Evolutionary conservation across 495 filamentous ascomycete species (phyloP).

Genomic region (Talaromyces ruber): DNA sequence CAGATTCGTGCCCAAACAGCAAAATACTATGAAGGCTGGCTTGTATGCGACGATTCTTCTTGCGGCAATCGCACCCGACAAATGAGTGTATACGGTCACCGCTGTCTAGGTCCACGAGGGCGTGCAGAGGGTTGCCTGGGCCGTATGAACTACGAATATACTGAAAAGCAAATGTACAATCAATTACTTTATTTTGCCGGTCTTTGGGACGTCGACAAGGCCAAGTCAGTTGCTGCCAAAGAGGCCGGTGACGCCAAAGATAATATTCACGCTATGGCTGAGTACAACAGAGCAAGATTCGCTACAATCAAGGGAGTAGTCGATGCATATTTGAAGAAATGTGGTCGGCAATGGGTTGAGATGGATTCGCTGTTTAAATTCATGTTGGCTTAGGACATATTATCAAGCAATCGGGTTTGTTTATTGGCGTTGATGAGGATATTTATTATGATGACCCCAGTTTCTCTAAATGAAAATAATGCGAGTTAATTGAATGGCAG

Average conservation of each 20-base stretch:
- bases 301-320: slow-evolving; percentile 67
- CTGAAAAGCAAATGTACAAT: slow-evolving; percentile 87
- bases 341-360: slow-evolving; percentile 89
- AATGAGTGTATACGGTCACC: slow-evolving; percentile 83
- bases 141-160: slow-evolving; percentile 77
- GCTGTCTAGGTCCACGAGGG: slow-evolving; percentile 80
- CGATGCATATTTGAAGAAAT: slow-evolving; percentile 82
- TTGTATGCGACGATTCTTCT: slow-evolving; percentile 78
- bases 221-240: slow-evolving; percentile 42
- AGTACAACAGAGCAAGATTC: slow-evolving; percentile 73
- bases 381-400: slow-evolving; percentile 29
- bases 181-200: slow-evolving; percentile 82
- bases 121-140: slow-evolving; percentile 78
- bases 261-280: slow-evolving; percentile 59
- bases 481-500: neutral
- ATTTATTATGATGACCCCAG: neutral
- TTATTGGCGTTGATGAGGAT: neutral
- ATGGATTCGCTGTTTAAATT: slow-evolving; percentile 88
- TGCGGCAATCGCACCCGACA: slow-evolving; percentile 86
- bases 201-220: slow-evolving; percentile 86
- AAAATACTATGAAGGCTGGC: slow-evolving; percentile 85
- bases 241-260: slow-evolving; percentile 43
- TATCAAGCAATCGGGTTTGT: neutral
- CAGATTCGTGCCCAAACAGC: slow-evolving; percentile 70
- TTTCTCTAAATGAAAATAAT: neutral